A percentile compares a stretch with the other conserved stretches of the same genome.
Conservation (phyloP, 176 grass and related monocot species). For the Hyparrhenia diplandra region DNA sequence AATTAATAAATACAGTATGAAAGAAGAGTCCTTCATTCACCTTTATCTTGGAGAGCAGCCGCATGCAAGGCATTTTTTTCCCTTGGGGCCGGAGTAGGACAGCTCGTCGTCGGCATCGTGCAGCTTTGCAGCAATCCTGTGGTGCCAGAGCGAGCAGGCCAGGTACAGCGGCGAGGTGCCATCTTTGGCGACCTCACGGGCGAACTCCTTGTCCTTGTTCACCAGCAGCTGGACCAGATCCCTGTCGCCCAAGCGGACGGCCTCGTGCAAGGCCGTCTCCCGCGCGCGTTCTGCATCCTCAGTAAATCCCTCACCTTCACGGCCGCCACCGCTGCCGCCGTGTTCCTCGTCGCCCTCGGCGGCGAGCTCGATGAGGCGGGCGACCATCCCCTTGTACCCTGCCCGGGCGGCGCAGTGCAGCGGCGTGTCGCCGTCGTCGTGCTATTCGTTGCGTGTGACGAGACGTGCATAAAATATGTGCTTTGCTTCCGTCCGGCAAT, state of each 20-base stretch:
- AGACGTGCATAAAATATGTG: no score
- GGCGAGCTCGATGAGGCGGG: background rate
- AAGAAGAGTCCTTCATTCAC: background rate
- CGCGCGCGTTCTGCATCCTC: background rate
- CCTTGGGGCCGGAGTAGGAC: no score
- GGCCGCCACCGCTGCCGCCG: background rate
- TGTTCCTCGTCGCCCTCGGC: background rate
- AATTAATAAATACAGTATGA: no score
- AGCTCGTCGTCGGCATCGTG: no score
- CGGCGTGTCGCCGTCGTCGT: no score
- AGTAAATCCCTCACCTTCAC: background rate
- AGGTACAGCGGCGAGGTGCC: constrained; percentile 17
- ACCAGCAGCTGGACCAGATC: background rate
- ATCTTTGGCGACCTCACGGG: background rate
- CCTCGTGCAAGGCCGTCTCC: constrained; percentile 15
- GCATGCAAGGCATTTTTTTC: no score
- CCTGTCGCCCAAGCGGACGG: background rate
- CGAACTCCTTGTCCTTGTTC: background rate
- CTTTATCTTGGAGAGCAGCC: no score
- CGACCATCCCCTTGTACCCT: background rate
- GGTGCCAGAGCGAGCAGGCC: background rate
- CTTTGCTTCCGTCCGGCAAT: no score
- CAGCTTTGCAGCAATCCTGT: background rate
- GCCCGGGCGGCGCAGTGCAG: constrained; percentile 6
- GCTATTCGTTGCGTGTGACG: no score